Evolutionary conservation across 371 early-diverging fungal genomes (phyloP).

Genomic region (Dichotomocladium elegans): DNA sequence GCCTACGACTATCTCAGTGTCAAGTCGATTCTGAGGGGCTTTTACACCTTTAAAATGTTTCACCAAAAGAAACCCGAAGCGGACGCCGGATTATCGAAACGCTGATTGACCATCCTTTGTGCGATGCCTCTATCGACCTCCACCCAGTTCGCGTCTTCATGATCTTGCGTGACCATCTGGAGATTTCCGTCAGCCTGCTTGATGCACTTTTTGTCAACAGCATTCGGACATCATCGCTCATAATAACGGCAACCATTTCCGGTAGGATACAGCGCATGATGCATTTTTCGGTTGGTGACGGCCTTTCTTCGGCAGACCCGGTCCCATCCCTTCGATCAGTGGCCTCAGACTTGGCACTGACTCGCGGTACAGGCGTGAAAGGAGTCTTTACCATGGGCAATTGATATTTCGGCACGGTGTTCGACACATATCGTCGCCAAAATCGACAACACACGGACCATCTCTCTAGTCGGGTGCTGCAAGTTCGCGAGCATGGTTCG

Average conservation of each 20-base stretch:
- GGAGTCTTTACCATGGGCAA: conserved; percentile 6
- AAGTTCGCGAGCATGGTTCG: too few relatives aligned
- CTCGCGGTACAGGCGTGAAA: conserved; percentile 1
- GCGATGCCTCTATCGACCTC: background rate
- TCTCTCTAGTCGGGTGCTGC: background rate
- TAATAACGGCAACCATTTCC: background rate
- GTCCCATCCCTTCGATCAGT: conserved; percentile 7
- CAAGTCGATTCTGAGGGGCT: background rate
- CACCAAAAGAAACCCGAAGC: conserved; percentile 29
- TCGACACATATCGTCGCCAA: conserved; percentile 1
- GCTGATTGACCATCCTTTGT: background rate
- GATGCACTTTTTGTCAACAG: conserved; percentile 2
- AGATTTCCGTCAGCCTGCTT: background rate
- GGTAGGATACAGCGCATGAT: background rate
- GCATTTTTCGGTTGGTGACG: background rate
- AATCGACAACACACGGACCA: background rate
- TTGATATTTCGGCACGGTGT: conserved; percentile 6
- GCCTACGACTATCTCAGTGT: background rate
- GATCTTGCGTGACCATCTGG: conserved; percentile 1
- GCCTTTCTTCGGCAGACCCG: background rate
- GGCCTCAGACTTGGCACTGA: conserved; percentile 6
- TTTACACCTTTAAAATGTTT: conserved; percentile 32
- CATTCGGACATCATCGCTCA: background rate
- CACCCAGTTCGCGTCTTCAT: background rate
- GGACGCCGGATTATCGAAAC: conserved; percentile 2